These are phyloP conservation scores for Neopestalotiopsis rosae DNA, from an alignment of 2,329 filamentous ascomycete species.

Conservation along the genomic window DNA sequence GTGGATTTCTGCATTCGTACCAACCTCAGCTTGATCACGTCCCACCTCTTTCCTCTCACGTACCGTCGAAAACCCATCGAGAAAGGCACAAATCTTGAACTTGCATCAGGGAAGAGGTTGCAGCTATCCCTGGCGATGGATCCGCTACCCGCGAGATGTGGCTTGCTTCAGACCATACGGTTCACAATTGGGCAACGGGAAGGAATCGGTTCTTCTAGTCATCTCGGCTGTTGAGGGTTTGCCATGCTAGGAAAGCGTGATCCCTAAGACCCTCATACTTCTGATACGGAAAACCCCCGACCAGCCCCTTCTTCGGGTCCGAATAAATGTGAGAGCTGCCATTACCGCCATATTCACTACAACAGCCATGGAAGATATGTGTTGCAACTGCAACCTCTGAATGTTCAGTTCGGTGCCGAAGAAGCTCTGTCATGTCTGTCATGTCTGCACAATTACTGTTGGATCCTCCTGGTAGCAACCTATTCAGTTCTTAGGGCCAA, in stretches of 20 bases:
- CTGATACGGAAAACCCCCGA: background rate
- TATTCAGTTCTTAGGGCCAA: background rate
- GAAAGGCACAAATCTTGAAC: background rate
- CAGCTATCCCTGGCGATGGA: background rate
- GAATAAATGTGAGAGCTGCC: background rate
- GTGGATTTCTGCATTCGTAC: background rate
- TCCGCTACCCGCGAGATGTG: slow-evolving; percentile 10
- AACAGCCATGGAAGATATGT: background rate
- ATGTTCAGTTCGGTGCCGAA: background rate
- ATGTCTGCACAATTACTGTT: slow-evolving; percentile 3
- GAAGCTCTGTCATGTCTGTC: background rate
- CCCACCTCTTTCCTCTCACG: background rate
- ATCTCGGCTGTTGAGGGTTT: background rate
- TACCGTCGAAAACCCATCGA: background rate
- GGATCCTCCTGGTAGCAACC: background rate
- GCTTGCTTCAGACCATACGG: background rate
- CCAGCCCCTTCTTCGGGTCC: background rate
- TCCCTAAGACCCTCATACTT: background rate
- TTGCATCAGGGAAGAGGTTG: background rate
- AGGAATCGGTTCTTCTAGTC: slow-evolving; percentile 9
- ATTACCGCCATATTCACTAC: background rate
- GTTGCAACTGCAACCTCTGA: background rate
- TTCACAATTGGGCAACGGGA: slow-evolving; percentile 12
- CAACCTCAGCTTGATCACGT: background rate
- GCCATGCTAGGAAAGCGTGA: background rate